Conservation (phyloP, 2,329 filamentous ascomycete species). For the Cercospora sp. region DNA sequence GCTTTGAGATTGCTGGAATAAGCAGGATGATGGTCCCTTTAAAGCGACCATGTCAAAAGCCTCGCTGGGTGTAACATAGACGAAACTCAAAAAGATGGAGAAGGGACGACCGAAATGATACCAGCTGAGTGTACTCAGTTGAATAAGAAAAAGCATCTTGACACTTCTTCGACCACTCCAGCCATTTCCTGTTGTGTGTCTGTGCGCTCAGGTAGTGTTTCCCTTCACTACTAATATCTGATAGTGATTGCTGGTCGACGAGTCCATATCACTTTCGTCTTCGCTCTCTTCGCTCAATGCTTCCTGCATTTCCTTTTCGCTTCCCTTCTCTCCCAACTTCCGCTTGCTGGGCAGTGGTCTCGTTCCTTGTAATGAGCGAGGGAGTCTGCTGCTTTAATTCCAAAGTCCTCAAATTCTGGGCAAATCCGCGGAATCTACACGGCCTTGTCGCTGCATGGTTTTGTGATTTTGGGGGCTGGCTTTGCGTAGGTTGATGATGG, state of each 20-base stretch:
- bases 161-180: background rate
- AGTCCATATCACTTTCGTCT: background rate
- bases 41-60: background rate
- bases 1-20: background rate
- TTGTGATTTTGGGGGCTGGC: background rate
- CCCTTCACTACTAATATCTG: background rate
- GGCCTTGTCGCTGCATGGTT: background rate
- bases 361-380: background rate
- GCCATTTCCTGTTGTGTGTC: background rate
- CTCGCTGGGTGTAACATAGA: background rate
- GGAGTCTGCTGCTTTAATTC: background rate
- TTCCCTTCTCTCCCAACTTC: background rate
- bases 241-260: background rate
- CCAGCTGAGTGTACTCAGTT: background rate
- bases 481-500: background rate
- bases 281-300: background rate
- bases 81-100: background rate
- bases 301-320: background rate
- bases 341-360: background rate
- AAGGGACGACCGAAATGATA: background rate
- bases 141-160: background rate
- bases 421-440: background rate
- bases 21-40: background rate
- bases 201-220: background rate
- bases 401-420: background rate